A percentile compares a stretch with the other conserved stretches of the same genome.
These are phyloP conservation scores for Pulicaria dysenterica DNA, from an alignment of 129 eudicot species.

Conservation along the genomic window DNA sequence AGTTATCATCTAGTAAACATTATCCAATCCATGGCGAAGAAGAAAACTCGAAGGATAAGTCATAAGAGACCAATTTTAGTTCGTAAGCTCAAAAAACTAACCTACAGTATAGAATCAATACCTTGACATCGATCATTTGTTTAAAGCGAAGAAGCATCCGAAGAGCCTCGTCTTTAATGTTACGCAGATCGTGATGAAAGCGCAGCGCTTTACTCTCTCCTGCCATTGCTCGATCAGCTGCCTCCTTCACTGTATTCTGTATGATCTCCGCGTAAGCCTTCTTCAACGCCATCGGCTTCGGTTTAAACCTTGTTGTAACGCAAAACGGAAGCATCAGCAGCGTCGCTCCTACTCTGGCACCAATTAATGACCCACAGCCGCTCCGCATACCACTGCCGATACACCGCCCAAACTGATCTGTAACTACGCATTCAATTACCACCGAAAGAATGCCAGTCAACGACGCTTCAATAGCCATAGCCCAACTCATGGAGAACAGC, in stretches of 20 bases:
- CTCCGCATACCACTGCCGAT: no score
- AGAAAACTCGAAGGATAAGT: background rate
- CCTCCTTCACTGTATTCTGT: conserved; percentile 72
- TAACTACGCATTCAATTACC: no score
- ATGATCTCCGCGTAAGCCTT: conserved; percentile 83
- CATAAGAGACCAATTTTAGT: conserved; percentile 15
- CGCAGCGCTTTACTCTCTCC: conserved; percentile 58
- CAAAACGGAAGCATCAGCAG: no score
- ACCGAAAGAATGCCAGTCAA: no score
- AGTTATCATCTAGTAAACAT: background rate
- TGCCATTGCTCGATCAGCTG: conserved; percentile 71
- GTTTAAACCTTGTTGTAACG: no score
- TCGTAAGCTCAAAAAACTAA: conserved; percentile 1
- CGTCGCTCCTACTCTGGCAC: no score
- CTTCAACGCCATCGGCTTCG: conserved; percentile 68
- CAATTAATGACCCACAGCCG: no score
- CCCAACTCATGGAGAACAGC: no score
- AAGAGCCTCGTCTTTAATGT: conserved; percentile 53
- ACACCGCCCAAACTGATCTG: no score
- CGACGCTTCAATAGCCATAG: no score
- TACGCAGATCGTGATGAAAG: conserved; percentile 45
- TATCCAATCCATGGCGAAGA: conserved; percentile 9
- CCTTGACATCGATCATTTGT: conserved; percentile 61
- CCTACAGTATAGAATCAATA: conserved; percentile 20
- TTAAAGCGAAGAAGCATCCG: conserved; percentile 55